Base-by-base conservation (phyloP, 2,329 filamentous ascomycete genomes). In the Seiridium cupressi region DNA sequence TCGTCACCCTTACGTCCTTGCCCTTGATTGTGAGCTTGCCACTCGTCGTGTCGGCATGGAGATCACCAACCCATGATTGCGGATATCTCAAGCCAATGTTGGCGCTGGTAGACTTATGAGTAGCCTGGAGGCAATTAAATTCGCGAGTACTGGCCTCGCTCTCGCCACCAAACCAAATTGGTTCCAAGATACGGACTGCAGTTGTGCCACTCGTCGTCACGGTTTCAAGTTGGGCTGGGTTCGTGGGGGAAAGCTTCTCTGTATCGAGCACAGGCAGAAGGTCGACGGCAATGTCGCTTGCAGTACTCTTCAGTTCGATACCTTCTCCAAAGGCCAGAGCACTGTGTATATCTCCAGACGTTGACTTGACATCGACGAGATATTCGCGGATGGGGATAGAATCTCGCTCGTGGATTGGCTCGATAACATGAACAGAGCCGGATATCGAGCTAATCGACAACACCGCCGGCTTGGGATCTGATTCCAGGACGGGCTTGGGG, bases 311-410 rank as follows among this genome's bases (percentile, higher is more conserved):
- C 42, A 82, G 66, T 5, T 64, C 65, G 3, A 73, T 74, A 1
- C 61, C 60, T 0, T 74, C 72, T 18, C 75, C 74, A 56, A 80
- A 77, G 3, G 79, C 78, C 6, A 81, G 61, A 1, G 72, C 65
- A 8, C 74, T 78, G 3, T 63, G 63, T n/a, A 85, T 71, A 3
- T 65, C 62, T 6, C 83, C 82, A 0, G 81, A 81, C 0, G 71
- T 74, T 3, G 79, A 79, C n/a, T 71, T 65, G 9, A 83, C 61
- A 36, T 76, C 70, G 13, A 82, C 74, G 3, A 73, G 65, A 65
- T 83, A 84, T 62, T 84, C 77, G 5, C 82, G 76, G 1, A 72
- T 68, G 2, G 81, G 81, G 6, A 84, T 66, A 10, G 63, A 51
- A 2, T 56, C 60, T 10, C 58, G 62, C 3, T 63, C 58, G 51